Conservation (phyloP, 192 early-diverging fungal species). For the Dimargaris cristalligena region DNA sequence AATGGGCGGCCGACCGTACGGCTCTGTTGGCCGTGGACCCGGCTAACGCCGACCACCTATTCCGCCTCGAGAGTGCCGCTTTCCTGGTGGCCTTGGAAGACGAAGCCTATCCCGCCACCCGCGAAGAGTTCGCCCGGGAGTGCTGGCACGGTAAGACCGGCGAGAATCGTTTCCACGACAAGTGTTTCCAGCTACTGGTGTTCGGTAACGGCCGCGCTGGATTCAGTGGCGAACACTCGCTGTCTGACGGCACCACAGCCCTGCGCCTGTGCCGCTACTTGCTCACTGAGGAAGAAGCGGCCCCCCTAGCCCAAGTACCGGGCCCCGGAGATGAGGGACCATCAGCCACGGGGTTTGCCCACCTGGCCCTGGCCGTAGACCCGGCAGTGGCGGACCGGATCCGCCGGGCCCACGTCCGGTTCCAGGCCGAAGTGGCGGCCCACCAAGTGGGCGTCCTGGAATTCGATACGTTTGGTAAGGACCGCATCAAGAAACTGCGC, state of each 20-base stretch:
- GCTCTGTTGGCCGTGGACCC: conserved; percentile 37
- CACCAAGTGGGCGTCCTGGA: conserved; percentile 48
- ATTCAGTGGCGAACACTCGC: conserved; percentile 53
- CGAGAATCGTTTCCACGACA: conserved; percentile 61
- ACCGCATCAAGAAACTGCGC: conserved; percentile 41
- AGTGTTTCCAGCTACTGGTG: conserved; percentile 60
- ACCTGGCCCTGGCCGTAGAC: conserved; percentile 36
- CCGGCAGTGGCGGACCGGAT: conserved; percentile 32
- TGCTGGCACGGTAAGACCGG: conserved; percentile 68
- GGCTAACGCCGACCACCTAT: conserved; percentile 41
- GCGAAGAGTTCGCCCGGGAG: conserved; percentile 50
- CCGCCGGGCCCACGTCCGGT: conserved; percentile 36
- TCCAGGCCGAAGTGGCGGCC: conserved; percentile 40
- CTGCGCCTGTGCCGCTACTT: conserved; percentile 49
- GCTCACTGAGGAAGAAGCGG: conserved; percentile 24
- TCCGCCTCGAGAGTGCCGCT: conserved; percentile 50
- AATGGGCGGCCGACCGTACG: conserved; percentile 34
- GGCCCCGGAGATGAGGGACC: neutral
- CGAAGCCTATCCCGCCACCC: conserved; percentile 42
- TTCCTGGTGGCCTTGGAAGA: conserved; percentile 70
- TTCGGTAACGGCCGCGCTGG: conserved; percentile 67
- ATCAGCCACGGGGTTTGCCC: neutral
- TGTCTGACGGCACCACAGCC: conserved; percentile 68
- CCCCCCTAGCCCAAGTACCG: too few species aligned
- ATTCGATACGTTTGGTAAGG: conserved; percentile 59